Base-by-base conservation (phyloP, 331 rosid genomes). In the Quercus phellos region DNA sequence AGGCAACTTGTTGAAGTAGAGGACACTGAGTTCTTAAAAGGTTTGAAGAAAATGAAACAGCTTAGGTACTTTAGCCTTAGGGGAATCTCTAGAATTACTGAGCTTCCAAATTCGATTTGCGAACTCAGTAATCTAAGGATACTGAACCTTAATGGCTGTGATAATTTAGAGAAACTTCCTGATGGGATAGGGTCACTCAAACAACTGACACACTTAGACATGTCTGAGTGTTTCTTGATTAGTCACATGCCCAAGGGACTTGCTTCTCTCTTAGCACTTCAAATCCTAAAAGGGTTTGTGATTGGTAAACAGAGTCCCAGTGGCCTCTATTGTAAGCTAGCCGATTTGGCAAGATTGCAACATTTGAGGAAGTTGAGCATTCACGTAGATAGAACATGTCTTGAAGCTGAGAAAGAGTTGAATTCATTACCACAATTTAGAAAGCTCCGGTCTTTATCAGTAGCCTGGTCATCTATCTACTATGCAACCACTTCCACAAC, bases 341-440 rank as follows among this genome's bases (percentile, higher is more conserved):
- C 51, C 4, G 85, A 76, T 58, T 30, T 72, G 70, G 18, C 55
- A 38, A 72, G 9, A 0, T 12, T 72, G 55, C 1, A 76, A 21
- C 11, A 81, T 29, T 59, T 72, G 12, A 64, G 29, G 54, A 81
- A 64, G 71, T 22, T 81, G 77, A 61, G 74, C 67, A 61, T 81
- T 24, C 79, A 55, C 5, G 63, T 61, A 4, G 77, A 79, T 12
- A n/a, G 8, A 29, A 8, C 3, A 4, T 0, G 8, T 21, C 0
- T 0, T 4, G 18, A 18, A 24, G 54, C 26, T 2, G 4, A 66
- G 7, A 5, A 46, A 19, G 81, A 43, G 54, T 14, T 76, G 21
- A 1, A 2, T 22, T 63, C 68, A 42, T 72, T 72, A 30, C 8
- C 4, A 4, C 0, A 70, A 5, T 76, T 81, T 6, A n/a, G n/a